Base-by-base conservation (phyloP, 208 protist genomes). In the Trypanosoma lewisi region DNA sequence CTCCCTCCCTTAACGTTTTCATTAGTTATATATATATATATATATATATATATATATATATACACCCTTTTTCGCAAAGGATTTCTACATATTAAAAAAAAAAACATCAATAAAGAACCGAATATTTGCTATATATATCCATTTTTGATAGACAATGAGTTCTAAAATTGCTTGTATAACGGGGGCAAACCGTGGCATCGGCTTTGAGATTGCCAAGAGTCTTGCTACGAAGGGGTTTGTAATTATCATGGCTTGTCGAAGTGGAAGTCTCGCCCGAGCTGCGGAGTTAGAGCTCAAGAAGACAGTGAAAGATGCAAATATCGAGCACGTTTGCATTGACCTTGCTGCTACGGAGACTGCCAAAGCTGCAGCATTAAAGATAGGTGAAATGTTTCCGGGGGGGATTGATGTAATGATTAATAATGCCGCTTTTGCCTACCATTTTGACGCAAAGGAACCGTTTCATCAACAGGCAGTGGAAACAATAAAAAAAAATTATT, bases 371-470 rank as follows among this genome's bases (percentile, higher is more conserved):
- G 28, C 12, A 6, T 3, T n/a, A n/a, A n/a, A 60, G 37, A 53
- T 82, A 30, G 47, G 65, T 36, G 42, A 31, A 21, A 41, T 41
- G 21, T 79, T 53, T 45, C 53, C 28, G 2, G 36, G 31, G 27
- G 71, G 39, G 11, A 70, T 84, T 12, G 78, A 81, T 51, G 21
- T 77, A 3, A 34, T 84, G 23, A 65, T 77, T 19, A 84, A 82
- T 61, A 84, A 78, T 52, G 75, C 78, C 21, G 65, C 65, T 17
- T 73, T 85, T 59, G 82, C 66, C 1, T 83, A 75, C 45, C 16
- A 27, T 0, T 14, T 5, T 0, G 49, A 75, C 51, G 63, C 67
- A 4, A 36, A 42, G 2, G 57, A 64, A 11, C 64, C 67, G 0
- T 82, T 88, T 67, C 14, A 49, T 37, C 55, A 71, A 16, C 65